Conservation (phyloP, 495 filamentous ascomycete species). For the Extremus antarcticus region DNA sequence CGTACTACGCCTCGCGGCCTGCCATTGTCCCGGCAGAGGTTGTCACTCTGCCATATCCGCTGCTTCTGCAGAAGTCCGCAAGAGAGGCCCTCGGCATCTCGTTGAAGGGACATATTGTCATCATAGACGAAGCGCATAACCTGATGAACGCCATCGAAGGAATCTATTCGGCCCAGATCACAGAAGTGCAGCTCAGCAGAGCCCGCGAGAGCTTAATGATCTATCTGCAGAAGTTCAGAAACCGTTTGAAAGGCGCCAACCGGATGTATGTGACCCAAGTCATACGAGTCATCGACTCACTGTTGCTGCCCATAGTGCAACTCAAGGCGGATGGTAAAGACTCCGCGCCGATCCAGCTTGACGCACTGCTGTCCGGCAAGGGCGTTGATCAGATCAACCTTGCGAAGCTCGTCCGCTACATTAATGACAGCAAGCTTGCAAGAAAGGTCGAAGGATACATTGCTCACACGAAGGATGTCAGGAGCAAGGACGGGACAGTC, state of each 20-base stretch:
- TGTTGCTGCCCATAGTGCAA: constrained; percentile 52
- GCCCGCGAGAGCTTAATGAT: constrained; percentile 62
- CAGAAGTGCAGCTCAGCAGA: constrained; percentile 56
- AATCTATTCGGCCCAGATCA: constrained; percentile 72
- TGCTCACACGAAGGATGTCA: constrained; percentile 36
- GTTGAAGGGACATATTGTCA: constrained; percentile 74
- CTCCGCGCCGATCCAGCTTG: constrained; percentile 56
- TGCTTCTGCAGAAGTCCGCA: constrained; percentile 80
- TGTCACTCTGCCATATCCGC: constrained; percentile 84
- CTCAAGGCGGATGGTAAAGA: constrained; percentile 24
- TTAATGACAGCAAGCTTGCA: constrained; percentile 86
- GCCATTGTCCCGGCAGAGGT: constrained; percentile 82
- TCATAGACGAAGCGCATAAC: constrained; percentile 97
- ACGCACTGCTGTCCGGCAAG: constrained; percentile 66
- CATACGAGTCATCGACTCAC: constrained; percentile 65
- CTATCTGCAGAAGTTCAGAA: constrained; percentile 81
- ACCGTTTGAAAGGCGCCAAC: constrained; percentile 83
- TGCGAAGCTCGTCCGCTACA: constrained; percentile 73
- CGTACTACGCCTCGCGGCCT: constrained; percentile 85
- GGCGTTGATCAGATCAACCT: constrained; percentile 93
- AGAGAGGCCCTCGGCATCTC: constrained; percentile 79
- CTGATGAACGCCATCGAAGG: constrained; percentile 87
- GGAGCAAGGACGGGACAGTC: not conserved
- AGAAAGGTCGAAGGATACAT: constrained; percentile 88
- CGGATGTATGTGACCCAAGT: constrained; percentile 82